Base-by-base conservation (phyloP, 352 stramenopile genomes). In the Phytophthora melonis region DNA sequence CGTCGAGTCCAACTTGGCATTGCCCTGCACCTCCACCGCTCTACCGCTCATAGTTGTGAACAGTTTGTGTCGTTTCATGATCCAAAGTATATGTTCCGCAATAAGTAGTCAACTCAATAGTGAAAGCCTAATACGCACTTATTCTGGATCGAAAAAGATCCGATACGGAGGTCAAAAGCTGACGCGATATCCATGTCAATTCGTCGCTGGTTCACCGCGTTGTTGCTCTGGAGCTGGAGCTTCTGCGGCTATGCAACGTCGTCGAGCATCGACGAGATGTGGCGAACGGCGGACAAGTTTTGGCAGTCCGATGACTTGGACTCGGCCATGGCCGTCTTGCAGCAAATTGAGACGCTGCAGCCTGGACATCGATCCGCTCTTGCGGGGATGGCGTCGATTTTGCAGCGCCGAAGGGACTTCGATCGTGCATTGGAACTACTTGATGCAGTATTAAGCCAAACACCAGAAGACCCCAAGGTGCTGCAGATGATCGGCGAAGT, bases 401-500 rank as follows among this genome's bases (percentile, higher is more conserved):
- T 77, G 49, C 75, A 77, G 3, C 56, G 60, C 58, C 70, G 72
- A 41, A 72, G 53, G n/a, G 62, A 84, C 19, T 76, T 76, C 19
- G 52, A 74, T 27, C 47, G 34, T 30, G 78, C 78, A 18, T 30
- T 81, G 7, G 54, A 72, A 18, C 14, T 76, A 43, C 73, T 84
- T 23, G n/a, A 59, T 4, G 45, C 23, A 30, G 47, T 74, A 18
- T 57, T 80, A 11, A 36, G 25, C 0, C 60, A 63, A 47, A 23
- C 81, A 55, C 71, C 63, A 8, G 43, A 58, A 23, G 53, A 79
- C 13, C 25, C 53, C 21, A 63, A 74, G 30, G 4, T 85, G 5
- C 62, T 81, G 32, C 43, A 60, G 32, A 75, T 75, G 27, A 70
- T 87, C 13, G 83, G 76, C 1, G 65, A 82, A 49, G 47, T 87